A percentile compares a stretch with the other conserved stretches of the same genome.
These are phyloP conservation scores for Sisymbrium altissimum DNA, from an alignment of 345 rosid species.

Conservation along the genomic window DNA sequence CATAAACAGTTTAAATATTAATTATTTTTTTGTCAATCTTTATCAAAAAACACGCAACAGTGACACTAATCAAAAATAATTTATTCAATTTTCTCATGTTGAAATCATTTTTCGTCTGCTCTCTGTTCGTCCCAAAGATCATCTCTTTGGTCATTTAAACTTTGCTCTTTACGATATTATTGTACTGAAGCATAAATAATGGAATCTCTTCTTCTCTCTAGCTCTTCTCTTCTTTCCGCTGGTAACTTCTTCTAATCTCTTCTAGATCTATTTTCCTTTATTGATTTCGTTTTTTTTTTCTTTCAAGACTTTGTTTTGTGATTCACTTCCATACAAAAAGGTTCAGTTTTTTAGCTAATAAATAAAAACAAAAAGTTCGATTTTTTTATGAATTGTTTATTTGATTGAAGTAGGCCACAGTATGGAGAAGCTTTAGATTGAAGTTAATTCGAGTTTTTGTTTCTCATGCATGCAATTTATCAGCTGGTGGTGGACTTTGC, in stretches of 20 bases:
- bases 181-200: conserved; percentile 16
- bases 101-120: background rate
- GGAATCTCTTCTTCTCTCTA: conserved; percentile 58
- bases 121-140: background rate
- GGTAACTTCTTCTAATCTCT: conserved; percentile 36
- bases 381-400: conserved; percentile 11
- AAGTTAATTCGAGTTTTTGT: background rate
- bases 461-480: conserved; percentile 30
- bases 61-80: background rate
- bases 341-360: background rate
- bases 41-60: background rate
- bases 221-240: conserved; percentile 32
- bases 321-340: conserved; percentile 8
- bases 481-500: conserved; percentile 28
- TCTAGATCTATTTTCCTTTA: background rate
- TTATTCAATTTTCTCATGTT: background rate
- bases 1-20: background rate
- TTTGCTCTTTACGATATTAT: background rate
- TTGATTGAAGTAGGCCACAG: background rate
- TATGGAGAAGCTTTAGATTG: conserved; percentile 7
- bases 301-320: background rate
- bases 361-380: background rate
- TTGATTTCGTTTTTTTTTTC: conserved; percentile 2
- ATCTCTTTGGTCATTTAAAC: background rate
- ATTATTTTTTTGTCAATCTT: background rate